Percentiles rank a stretch among this genome's conserved stretches.
Evolutionary conservation across 2,329 filamentous ascomycete species (phyloP).

Genomic region (Microdochium paspali): DNA sequence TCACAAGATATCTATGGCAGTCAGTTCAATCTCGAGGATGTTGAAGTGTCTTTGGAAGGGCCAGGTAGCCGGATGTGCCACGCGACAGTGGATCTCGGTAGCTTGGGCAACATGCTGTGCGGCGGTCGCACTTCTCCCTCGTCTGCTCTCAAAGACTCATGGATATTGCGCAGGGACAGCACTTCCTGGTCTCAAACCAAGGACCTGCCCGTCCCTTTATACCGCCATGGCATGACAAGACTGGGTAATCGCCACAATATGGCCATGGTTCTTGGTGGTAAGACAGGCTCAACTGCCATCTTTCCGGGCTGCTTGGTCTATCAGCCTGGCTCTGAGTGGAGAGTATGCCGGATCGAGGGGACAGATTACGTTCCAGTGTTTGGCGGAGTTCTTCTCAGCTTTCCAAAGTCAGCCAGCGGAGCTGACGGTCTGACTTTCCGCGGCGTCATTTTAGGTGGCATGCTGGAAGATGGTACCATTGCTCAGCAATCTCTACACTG

Average conservation of each 20-base stretch:
- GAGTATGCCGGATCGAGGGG: constrained; percentile 27
- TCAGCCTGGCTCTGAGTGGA: constrained; percentile 35
- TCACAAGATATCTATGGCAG: constrained; percentile 40
- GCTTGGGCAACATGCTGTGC: constrained; percentile 51
- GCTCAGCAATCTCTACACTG: constrained; percentile 56
- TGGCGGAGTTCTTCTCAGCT: constrained; percentile 29
- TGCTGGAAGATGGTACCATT: constrained; percentile 54
- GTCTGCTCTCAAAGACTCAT: constrained; percentile 61
- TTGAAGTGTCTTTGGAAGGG: constrained; percentile 14
- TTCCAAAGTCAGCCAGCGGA: constrained; percentile 8
- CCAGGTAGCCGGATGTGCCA: constrained; percentile 59
- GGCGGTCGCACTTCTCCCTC: constrained; percentile 75
- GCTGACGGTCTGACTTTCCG: constrained; percentile 20
- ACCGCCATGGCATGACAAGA: constrained; percentile 59
- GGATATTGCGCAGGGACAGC: constrained; percentile 51
- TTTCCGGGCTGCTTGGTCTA: constrained; percentile 47
- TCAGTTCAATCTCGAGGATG: constrained; percentile 14
- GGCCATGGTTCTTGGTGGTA: constrained; percentile 55
- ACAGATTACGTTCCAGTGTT: constrained; percentile 26
- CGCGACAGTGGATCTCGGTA: constrained; percentile 57
- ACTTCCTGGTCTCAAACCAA: constrained; percentile 53
- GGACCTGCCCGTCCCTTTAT: constrained; percentile 61
- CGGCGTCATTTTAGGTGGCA: constrained; percentile 66
- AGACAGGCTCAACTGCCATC: constrained; percentile 34
- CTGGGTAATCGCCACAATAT: constrained; percentile 34